Conservation (phyloP, 441 rosid species). For the Erodium moschatum region DNA sequence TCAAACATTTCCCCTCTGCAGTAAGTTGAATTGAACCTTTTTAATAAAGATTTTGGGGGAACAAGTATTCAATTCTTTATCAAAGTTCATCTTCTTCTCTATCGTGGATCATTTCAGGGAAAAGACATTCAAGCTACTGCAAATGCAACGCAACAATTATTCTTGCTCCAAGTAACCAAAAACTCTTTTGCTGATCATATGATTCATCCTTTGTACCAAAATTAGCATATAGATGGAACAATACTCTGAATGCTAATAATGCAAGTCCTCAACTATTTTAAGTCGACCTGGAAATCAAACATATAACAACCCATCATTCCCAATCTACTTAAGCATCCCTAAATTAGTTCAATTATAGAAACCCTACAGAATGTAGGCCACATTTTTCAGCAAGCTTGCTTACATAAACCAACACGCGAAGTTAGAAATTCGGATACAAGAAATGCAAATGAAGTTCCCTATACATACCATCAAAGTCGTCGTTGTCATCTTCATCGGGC, state of each 20-base stretch:
- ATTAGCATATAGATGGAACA: not conserved
- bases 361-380: not conserved
- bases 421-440: not conserved
- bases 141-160: not conserved
- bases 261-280: not conserved
- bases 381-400: not conserved
- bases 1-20: not conserved
- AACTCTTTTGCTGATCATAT: not conserved
- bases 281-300: not conserved
- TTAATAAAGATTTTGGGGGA: not conserved
- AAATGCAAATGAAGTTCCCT: not conserved
- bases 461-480: constrained; percentile 54
- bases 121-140: not conserved
- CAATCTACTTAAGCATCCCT: not conserved
- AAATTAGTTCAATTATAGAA: not conserved
- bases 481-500: constrained; percentile 30
- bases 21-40: not conserved
- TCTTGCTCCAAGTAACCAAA: not conserved
- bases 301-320: not conserved
- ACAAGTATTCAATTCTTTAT: no score
- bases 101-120: no score
- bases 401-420: not conserved
- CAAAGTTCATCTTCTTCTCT: no score
- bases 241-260: not conserved
- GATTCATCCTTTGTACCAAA: not conserved